Evolutionary conservation across 352 stramenopile genomes (phyloP).

Genomic region (Phytophthora capsici): DNA sequence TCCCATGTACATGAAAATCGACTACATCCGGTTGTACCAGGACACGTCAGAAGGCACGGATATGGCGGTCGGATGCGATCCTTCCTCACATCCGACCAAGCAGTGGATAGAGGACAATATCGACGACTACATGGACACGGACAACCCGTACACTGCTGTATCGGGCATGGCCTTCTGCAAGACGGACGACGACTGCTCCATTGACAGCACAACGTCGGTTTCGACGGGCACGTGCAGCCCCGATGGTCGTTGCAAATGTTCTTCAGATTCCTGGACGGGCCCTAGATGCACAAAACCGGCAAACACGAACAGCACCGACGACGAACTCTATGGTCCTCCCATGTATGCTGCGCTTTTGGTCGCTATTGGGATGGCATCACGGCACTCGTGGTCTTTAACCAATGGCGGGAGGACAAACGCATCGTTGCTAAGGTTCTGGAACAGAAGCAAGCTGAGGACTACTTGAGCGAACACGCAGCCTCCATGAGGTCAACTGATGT

Average conservation of each 20-base stretch:
- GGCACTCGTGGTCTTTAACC: constrained; percentile 1
- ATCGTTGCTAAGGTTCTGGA: not conserved
- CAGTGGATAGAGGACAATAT: constrained; percentile 68
- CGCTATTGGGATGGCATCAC: constrained; percentile 14
- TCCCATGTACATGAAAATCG: constrained; percentile 73
- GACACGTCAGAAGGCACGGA: constrained; percentile 42
- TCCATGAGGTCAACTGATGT: constrained; percentile 25
- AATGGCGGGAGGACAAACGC: not conserved
- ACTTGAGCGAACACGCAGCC: constrained; percentile 23
- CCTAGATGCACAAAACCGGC: constrained; percentile 41
- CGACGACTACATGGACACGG: constrained; percentile 49
- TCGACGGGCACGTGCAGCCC: constrained; percentile 30
- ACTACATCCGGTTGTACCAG: constrained; percentile 70
- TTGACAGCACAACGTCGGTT: constrained; percentile 17
- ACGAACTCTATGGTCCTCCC: constrained; percentile 15
- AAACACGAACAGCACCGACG: constrained; percentile 12
- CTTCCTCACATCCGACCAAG: constrained; percentile 58
- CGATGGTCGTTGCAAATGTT: constrained; percentile 31
- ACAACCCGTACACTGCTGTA: constrained; percentile 48
- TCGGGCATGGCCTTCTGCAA: constrained; percentile 46
- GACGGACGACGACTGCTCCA: constrained; percentile 48
- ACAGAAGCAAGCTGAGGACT: constrained; percentile 8
- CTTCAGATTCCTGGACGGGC: constrained; percentile 34
- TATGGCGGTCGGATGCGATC: constrained; percentile 63
- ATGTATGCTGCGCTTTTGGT: constrained; percentile 22